Evolutionary conservation across 2,329 filamentous ascomycete species (phyloP), one percentile per base, ranked within the genome.

Genomic region (Lachnellula cervina): DNA sequence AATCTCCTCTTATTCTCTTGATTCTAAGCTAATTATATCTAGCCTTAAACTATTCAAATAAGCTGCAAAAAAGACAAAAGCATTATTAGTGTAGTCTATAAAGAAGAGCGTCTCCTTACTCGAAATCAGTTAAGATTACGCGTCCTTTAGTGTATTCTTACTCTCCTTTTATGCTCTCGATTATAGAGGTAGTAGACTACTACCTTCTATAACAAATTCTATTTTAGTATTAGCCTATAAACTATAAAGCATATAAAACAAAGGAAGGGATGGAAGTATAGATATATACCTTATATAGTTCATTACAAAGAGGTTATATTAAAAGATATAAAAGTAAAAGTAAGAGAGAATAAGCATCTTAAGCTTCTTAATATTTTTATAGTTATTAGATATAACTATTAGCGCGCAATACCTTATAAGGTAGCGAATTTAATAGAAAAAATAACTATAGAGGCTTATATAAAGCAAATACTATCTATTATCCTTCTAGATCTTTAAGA

Each of bases 271-370:
- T 1, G 5, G 6, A 25, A 16, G 4, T 21, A 19, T 9, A 11
- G 47, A 25, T 55, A 49, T 50, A n/a, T 4, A 11, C 14, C 14
- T 16, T 5, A 45, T 14, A 55, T 50, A 14, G 38, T 55, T 8
- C 40, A 55, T 11, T 5, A n/a, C 3, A 55, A 55, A 40, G 45
- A 55, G 37, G 19, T 55, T 25, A 44, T 32, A 4, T 17, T 28
- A 17, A 55, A 55, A 19, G 52, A 55, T 35, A 45, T 17, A 14
- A 55, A 50, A 14, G 52, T 23, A 32, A 55, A 55, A 23, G 46
- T 40, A 28, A 42, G 52, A 38, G 52, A 55, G 19, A 19, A 55
- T 1, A 13, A 55, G 16, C 52, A 44, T n/a, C 46, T 55, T 8
- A 37, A 50, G 28, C 46, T 55, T n/a, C 16, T 55, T 4, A 51